Evolutionary conservation across 179 eudicot species (phyloP), one percentile per base, ranked within the genome.

Genomic region (Vitellaria paradoxa): DNA sequence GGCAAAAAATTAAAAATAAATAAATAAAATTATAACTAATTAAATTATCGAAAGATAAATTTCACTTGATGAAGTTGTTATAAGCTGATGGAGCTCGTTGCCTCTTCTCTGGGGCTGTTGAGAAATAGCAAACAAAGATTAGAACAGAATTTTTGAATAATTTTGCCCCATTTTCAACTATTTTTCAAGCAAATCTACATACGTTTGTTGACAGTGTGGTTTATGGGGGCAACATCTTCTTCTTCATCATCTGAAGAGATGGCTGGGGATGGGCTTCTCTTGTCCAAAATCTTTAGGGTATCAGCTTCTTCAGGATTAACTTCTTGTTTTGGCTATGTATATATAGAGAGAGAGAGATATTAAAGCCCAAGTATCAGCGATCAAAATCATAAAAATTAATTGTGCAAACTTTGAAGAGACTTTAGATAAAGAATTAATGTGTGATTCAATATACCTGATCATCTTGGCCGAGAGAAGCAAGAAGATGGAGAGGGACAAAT

Each of bases 51-150:
- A 47, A 42, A 7, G 6, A 61, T 50, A 52, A 11, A 26, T 47
- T 71, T 49, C 30, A 76, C 78, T 76, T 76, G 71, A 76, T 76
- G 78, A 76, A 76, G 72, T 65, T 65, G 78, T 76, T 94, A 68
- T 94, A 94, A 70, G 91, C 97, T 7, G 98, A 89, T 67, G 96
- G 97, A 62, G 92, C 91, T 63, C 98, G 91, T 53, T 85, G 90
- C 80, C 90, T 94, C 86, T 91, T 94, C 86, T 82, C 89, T 1
- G 98, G 97, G 65, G 98, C 97, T 94, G 90, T 74, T 74, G 66
- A 73, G 23, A 55, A 47, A 52, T 52, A 42, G 26, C 9, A 71
- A 21, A 60, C 6, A 40, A 26, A 59, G 24, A 69, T 59, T 67
- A 67, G 52, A 73, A 11, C 55, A 21, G 9, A 53, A 14, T 15